Percentiles rank a stretch among this genome's conserved stretches.
Evolutionary conservation across 192 early-diverging fungal genomes (phyloP).

Genomic region (Linnemannia hyalina): DNA sequence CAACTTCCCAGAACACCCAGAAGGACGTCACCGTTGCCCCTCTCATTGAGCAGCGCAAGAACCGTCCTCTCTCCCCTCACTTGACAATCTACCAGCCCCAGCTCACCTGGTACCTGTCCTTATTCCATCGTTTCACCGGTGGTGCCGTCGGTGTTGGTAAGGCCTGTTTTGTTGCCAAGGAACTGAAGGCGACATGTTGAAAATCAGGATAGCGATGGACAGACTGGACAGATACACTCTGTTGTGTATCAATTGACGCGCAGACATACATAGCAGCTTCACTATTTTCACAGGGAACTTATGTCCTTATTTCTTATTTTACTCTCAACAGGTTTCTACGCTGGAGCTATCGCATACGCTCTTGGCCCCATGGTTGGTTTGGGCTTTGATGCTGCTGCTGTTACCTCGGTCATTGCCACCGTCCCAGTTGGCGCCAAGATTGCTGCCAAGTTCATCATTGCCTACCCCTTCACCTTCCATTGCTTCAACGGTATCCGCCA

Average conservation of each 20-base stretch:
- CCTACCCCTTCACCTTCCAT: conserved; percentile 85
- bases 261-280: background rate
- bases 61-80: conserved; percentile 88
- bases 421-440: conserved; percentile 77
- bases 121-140: conserved; percentile 82
- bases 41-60: conserved; percentile 63
- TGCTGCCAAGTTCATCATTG: conserved; percentile 78
- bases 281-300: background rate
- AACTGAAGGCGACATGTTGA: too few species aligned
- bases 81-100: conserved; percentile 93
- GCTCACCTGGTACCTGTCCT: conserved; percentile 85
- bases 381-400: conserved; percentile 74
- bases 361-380: conserved; percentile 71
- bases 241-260: background rate
- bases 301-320: conserved; percentile 7
- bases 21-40: conserved; percentile 46
- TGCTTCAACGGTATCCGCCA: conserved; percentile 89
- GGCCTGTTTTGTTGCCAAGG: background rate
- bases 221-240: background rate
- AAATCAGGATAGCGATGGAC: conserved; percentile 14
- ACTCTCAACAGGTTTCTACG: conserved; percentile 66
- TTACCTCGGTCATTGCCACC: conserved; percentile 75
- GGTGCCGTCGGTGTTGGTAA: conserved; percentile 76
- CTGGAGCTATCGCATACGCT: conserved; percentile 77
- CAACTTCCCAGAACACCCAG: conserved; percentile 40